phyloP scores from a whole-genome alignment of 805 yeast species.

The Cephaloascus albidus region DNA sequence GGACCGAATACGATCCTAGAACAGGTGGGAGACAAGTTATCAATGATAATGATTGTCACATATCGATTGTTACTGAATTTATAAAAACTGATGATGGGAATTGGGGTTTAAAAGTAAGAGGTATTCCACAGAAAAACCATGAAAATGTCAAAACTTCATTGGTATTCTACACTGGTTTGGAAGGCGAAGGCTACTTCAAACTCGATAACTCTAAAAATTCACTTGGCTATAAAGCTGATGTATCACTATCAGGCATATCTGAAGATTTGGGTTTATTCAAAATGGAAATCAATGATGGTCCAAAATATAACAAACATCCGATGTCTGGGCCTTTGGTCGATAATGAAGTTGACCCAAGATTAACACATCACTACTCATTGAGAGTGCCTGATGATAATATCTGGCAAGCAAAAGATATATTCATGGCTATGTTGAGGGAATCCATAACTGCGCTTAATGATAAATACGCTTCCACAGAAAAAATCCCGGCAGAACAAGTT shows the following conservation, averaged over 20 bases:
- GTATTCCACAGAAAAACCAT: constrained; percentile 46
- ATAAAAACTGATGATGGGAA: constrained; percentile 61
- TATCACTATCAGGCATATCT: constrained; percentile 35
- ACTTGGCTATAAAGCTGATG: constrained; percentile 23
- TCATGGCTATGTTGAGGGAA: constrained; percentile 60
- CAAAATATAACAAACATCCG: constrained; percentile 35
- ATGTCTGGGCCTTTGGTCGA: constrained; percentile 13
- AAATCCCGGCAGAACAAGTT: constrained; percentile 37
- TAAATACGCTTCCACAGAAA: constrained; percentile 8
- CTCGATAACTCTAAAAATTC: constrained; percentile 15
- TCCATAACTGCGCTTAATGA: constrained; percentile 41
- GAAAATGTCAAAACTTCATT: constrained; percentile 49
- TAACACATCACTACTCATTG: constrained; percentile 59
- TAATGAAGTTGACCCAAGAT: constrained; percentile 44
- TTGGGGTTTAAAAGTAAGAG: constrained; percentile 74
- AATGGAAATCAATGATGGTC: constrained; percentile 50
- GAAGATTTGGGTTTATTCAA: constrained; percentile 61
- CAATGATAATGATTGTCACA: constrained; percentile 52
- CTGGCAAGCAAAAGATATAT: constrained; percentile 78
- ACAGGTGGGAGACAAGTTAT: constrained; percentile 76
- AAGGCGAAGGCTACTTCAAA: constrained; percentile 36
- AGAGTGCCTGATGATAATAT: constrained; percentile 59
- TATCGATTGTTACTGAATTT: constrained; percentile 62
- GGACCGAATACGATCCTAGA: constrained; percentile 86
- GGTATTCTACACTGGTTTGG: constrained; percentile 73